Evolutionary conservation across 768 basidiomycete species (phyloP).

Genomic region (Agaricus blazei): DNA sequence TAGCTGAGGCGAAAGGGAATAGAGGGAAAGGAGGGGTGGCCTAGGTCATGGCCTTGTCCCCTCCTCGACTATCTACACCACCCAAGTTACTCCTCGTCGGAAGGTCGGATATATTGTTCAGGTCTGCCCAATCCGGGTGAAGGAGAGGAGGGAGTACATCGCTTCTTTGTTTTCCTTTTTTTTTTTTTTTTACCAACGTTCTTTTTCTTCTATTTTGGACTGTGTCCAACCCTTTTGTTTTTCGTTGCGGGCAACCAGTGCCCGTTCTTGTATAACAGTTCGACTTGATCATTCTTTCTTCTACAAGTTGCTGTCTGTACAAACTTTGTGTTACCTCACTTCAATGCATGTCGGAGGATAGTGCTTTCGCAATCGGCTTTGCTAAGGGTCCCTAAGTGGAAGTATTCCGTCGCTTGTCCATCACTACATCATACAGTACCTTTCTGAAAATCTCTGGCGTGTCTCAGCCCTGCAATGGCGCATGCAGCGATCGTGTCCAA

Average conservation of each 20-base stretch:
- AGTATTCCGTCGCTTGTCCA: background rate
- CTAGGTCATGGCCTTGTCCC: conserved; percentile 25
- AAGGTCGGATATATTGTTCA: background rate
- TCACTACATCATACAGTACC: background rate
- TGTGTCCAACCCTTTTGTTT: conserved; percentile 7
- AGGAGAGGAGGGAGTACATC: conserved; percentile 7
- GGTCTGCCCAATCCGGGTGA: conserved; percentile 1
- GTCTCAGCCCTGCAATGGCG: conserved; percentile 19
- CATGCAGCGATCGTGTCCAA: conserved; percentile 49
- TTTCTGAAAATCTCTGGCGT: background rate
- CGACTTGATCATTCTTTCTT: background rate
- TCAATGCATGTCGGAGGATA: background rate
- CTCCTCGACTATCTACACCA: background rate
- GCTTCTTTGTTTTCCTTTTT: background rate
- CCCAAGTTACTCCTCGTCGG: background rate
- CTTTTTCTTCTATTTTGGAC: background rate
- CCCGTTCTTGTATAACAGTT: background rate
- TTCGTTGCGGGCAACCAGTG: background rate
- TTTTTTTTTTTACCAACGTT: conserved; percentile 1
- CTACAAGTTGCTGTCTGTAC: background rate
- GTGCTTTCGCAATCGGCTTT: background rate
- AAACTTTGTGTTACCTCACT: background rate
- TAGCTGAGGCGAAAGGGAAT: conserved; percentile 61
- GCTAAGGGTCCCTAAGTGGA: too few relatives aligned
- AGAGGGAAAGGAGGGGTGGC: conserved; percentile 53